Evolutionary conservation across 2,329 filamentous ascomycete genomes (phyloP).

Genomic region (Paecilomyces niveus): DNA sequence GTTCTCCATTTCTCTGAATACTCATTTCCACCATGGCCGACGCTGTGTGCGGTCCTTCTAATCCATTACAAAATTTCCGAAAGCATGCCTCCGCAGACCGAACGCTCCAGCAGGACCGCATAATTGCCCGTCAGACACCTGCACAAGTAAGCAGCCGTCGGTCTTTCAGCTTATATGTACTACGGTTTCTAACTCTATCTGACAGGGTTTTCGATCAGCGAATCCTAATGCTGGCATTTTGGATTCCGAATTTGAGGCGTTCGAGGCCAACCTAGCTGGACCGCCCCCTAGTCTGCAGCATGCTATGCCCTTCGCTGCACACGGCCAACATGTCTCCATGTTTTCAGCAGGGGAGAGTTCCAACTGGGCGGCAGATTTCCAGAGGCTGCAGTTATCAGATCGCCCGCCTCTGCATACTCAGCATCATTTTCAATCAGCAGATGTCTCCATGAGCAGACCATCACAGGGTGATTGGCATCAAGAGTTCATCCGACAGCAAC

Average conservation of each 20-base stretch:
- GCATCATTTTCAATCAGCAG: constrained; percentile 38
- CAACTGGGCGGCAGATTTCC: constrained; percentile 42
- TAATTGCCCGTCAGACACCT: constrained; percentile 48
- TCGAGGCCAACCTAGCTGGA: constrained; percentile 42
- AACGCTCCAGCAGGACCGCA: constrained; percentile 65
- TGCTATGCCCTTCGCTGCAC: constrained; percentile 19
- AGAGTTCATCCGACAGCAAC: constrained; percentile 45
- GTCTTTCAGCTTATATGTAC: neutral
- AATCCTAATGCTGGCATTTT: constrained; percentile 48
- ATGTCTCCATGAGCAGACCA: constrained; percentile 18
- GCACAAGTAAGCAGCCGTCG: constrained; percentile 42
- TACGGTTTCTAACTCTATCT: constrained; percentile 2
- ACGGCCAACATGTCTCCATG: constrained; percentile 17
- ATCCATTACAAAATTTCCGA: constrained; percentile 65
- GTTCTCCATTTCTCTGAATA: neutral
- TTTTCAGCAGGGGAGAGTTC: constrained; percentile 14
- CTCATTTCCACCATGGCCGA: constrained; percentile 51
- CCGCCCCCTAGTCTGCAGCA: constrained; percentile 32
- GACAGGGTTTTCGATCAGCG: constrained; percentile 56
- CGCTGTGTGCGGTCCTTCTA: constrained; percentile 66
- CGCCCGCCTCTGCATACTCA: constrained; percentile 39
- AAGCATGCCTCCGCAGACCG: constrained; percentile 63
- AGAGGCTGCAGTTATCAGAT: constrained; percentile 35
- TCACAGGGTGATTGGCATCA: constrained; percentile 49
- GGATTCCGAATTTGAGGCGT: constrained; percentile 63